These are phyloP conservation scores for Umbelopsis sp. DNA, from an alignment of 192 early-diverging fungal genomes.

Conservation along the genomic window DNA sequence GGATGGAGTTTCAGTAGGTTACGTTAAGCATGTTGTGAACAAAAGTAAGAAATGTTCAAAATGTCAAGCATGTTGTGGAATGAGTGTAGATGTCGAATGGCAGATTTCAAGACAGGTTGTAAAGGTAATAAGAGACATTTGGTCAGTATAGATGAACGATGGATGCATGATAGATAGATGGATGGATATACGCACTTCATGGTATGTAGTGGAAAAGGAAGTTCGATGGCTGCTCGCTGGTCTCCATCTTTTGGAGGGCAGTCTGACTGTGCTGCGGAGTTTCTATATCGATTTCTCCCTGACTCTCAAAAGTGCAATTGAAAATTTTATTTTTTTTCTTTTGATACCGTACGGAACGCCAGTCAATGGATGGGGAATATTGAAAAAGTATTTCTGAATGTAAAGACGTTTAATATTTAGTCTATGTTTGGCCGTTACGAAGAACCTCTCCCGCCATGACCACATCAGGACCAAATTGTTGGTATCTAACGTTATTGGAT, in stretches of 20 bases:
- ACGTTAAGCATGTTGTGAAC: not conserved
- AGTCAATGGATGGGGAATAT: too few relatives aligned
- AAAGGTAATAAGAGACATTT: not conserved
- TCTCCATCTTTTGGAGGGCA: not conserved
- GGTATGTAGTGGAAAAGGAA: slow-evolving; percentile 21
- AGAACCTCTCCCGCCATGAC: not conserved
- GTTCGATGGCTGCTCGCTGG: slow-evolving; percentile 1
- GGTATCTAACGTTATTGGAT: not conserved
- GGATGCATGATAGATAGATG: slow-evolving; percentile 18
- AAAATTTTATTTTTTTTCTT: not conserved
- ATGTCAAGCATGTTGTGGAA: not conserved
- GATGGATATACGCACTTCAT: slow-evolving; percentile 24
- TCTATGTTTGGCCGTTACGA: too few relatives aligned
- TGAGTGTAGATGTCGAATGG: not conserved
- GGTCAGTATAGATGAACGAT: slow-evolving; percentile 9
- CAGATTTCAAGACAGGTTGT: not conserved
- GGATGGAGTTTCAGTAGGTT: not conserved
- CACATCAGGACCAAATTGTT: slow-evolving; percentile 2
- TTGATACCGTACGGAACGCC: not conserved
- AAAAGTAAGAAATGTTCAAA: not conserved
- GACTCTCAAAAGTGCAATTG: too few relatives aligned
- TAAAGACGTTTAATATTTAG: too few relatives aligned
- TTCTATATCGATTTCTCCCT: not conserved
- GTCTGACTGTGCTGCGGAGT: not conserved
- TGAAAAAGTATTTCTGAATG: too few relatives aligned